These are phyloP conservation scores for Aspergillus incahuasiensis DNA, from an alignment of 495 filamentous ascomycete genomes.

Conservation along the genomic window DNA sequence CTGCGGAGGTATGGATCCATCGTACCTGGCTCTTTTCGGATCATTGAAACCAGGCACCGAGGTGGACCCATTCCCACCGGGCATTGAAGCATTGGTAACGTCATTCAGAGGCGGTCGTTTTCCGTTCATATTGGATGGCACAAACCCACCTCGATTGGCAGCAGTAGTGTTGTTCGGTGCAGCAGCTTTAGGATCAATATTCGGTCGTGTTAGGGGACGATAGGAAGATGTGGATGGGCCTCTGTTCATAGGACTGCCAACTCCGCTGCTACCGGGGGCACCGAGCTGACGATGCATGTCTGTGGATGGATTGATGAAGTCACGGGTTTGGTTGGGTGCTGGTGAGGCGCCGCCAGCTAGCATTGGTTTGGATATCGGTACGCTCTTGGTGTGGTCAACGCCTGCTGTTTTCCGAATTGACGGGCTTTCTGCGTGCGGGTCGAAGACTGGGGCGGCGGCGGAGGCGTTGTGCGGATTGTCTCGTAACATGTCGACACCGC, in stretches of 20 bases:
- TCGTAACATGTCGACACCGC: conserved; percentile 53
- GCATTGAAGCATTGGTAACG: conserved; percentile 42
- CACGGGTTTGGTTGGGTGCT: conserved; percentile 27
- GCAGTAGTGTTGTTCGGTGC: conserved; percentile 15
- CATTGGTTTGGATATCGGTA: conserved; percentile 54
- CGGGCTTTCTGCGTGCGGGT: conserved; percentile 77
- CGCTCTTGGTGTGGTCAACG: conserved; percentile 73
- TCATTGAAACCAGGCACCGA: conserved; percentile 25
- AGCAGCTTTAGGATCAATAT: conserved; percentile 26
- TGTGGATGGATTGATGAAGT: conserved; percentile 66
- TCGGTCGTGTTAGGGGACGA: conserved; percentile 41
- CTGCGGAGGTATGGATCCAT: neutral
- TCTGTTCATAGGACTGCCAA: conserved; percentile 35
- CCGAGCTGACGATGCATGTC: conserved; percentile 69
- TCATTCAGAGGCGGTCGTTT: conserved; percentile 48
- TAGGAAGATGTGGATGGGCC: conserved; percentile 40
- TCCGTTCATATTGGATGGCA: conserved; percentile 34
- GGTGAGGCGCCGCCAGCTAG: conserved; percentile 23
- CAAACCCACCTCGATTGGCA: conserved; percentile 20
- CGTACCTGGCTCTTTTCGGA: conserved; percentile 29
- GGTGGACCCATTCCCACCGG: conserved; percentile 20
- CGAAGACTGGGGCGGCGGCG: conserved; percentile 58
- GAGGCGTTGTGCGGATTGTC: conserved; percentile 37
- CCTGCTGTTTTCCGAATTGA: conserved; percentile 86
- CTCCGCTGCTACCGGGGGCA: conserved; percentile 50